Base-by-base conservation (phyloP, 192 early-diverging fungal species). In the Mycoemilia scoparia region DNA sequence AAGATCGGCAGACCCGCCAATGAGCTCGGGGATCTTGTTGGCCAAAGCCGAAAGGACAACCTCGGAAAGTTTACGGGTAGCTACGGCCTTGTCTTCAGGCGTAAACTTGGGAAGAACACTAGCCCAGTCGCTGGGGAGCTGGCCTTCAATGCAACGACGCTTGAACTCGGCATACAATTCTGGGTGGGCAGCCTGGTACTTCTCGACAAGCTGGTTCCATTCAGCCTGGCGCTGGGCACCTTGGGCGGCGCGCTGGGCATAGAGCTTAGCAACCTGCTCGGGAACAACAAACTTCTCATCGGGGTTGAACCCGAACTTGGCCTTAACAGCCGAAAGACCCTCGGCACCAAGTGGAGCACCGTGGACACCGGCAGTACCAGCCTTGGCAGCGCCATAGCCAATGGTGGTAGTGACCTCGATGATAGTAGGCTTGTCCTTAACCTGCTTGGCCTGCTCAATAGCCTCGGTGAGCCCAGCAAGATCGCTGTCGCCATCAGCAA, bases 1-100 rank as follows among this genome's bases (percentile, higher is more conserved):
- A 55, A 98, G 60, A 61, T 98, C 93, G 10, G 93, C 93, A 20
- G 90, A 96, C 16, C 93, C 93, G 49, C 87, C 76, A 30, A 93
- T 53, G 7, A 95, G 67, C 52, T 93, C 89, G 4, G 88, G 85
- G 24, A 93, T 19, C 13, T 60, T 24, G 11, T 74, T 68, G 12
- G 87, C 77, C 30, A 96, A 51, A 27, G 75, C 71, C 55, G 80
- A 83, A 45, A 98, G 54, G 24, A 87, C 79, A 24, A 21, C 62
- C 60, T 93, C 87, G 10, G 83, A 84, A 32, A 79, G 64, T 64
- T 93, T 93, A 44, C 89, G 71, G 12, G 87, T 92, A 6, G 84
- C 89, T 27, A 72, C 63, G 7, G 85, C 33, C 39, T 80, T 53
- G 60, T 89, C 87, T 0, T 55, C 45, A 27, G 86, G 84, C n/a